Evolutionary conservation across 768 basidiomycete species (phyloP), one percentile per base, ranked within the genome.

Genomic region (Neoboletus subvelutipes): DNA sequence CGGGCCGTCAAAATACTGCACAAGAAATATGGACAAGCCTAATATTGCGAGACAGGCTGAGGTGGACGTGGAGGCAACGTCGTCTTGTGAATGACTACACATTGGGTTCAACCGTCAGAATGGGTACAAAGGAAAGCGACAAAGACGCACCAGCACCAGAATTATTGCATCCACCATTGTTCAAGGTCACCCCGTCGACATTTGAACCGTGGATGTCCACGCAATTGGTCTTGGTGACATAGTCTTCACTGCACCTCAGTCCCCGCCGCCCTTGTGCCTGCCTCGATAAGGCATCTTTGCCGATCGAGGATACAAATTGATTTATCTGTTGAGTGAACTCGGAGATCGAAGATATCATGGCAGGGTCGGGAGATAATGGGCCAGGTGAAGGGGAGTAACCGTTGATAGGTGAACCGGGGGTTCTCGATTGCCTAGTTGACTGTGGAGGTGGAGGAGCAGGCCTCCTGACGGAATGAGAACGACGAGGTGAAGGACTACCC

Each of bases 41-140:
- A 46, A 28, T 37, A 3, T 6, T 11, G 24, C 4, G 5, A 7
- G 20, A 39, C 33, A 5, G 17, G 50, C 18, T 7, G 22, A 26
- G 60, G 24, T 8, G 12, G n/a, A 34, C 22, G 48, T n/a, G 37
- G 26, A 7, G 54, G 54, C 31, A 17, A 4, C 26, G 8, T 4
- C 48, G 17, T 39, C 24, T 52, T 58, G 40, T 65, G 55, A 43
- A 64, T 42, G 37, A 62, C 64, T 64, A 39, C 7, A 39, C 2
- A 10, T n/a, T 15, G 24, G 13, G 17, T n/a, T 13, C 20, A 10
- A 49, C 6, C 12, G 20, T 55, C 34, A 57, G 45, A 41, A 34
- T 22, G 48, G 2, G 5, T n/a, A n/a, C 5, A 39, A 22, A 18
- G 4, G 4, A 45, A 28, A 41, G 20, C 8, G 22, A 33, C n/a